phyloP scores from a whole-genome alignment of 169 alveolate genomes.

The Babesia microti region DNA sequence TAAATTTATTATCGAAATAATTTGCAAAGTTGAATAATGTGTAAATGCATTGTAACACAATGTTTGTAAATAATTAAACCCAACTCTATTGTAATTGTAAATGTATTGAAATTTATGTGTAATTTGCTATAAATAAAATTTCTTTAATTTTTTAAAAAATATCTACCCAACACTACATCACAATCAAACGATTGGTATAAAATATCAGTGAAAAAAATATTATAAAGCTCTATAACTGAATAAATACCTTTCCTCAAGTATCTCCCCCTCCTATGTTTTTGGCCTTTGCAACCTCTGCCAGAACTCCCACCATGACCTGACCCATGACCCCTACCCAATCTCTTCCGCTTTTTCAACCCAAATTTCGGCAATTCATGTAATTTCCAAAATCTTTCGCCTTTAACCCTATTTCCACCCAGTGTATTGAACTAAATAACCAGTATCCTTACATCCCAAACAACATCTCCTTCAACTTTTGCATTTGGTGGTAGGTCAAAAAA shows the following conservation, averaged over 20 bases:
- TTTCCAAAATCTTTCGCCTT: conserved; percentile 44
- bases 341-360: conserved; percentile 49
- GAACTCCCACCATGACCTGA: conserved; percentile 62
- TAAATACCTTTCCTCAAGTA: no score
- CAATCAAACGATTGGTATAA: no score
- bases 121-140: not conserved
- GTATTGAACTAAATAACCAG: not conserved
- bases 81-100: no score
- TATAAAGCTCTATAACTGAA: no score
- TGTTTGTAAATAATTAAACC: no score
- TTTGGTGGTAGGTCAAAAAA: conserved; percentile 38
- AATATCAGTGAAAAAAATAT: no score
- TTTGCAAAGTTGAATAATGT: no score
- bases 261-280: conserved; percentile 61
- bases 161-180: no score
- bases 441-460: conserved; percentile 39
- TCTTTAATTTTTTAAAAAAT: conserved; percentile 33
- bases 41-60: no score
- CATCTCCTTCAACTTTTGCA: conserved; percentile 44
- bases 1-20: no score
- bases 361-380: conserved; percentile 46
- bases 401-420: conserved; percentile 52
- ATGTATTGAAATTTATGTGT: not conserved
- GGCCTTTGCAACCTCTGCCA: conserved; percentile 63
- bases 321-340: conserved; percentile 67